These are phyloP conservation scores for Thalassiosira ordinaria DNA, from an alignment of 352 stramenopile species.

Conservation along the genomic window DNA sequence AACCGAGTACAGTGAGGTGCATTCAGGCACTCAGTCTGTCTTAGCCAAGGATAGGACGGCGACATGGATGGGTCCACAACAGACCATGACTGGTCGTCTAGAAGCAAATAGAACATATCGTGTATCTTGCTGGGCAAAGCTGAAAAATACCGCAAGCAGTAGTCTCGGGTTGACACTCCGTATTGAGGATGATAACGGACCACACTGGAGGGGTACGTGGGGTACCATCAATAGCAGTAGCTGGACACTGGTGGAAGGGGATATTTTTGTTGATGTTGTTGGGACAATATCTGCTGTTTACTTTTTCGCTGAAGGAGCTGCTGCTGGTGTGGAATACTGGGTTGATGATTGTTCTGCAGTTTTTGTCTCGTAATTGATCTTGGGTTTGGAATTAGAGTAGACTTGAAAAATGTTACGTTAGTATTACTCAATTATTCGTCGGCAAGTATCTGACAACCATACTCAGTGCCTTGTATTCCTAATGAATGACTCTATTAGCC, in stretches of 20 bases:
- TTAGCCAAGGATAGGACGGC: conserved; percentile 20
- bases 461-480: no score
- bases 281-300: conserved; percentile 16
- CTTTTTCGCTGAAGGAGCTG: conserved; percentile 26
- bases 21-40: conserved; percentile 35
- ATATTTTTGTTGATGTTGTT: conserved; percentile 12
- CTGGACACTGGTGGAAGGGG: conserved; percentile 34
- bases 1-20: conserved; percentile 12
- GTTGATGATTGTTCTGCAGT: conserved; percentile 8
- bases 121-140: conserved; percentile 41
- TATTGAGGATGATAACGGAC: conserved; percentile 26
- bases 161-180: conserved; percentile 19
- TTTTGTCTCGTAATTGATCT: neutral
- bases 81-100: conserved; percentile 15
- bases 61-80: conserved; percentile 25
- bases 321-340: conserved; percentile 17
- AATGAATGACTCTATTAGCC: no score
- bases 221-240: conserved; percentile 22
- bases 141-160: conserved; percentile 13
- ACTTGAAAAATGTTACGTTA: no score
- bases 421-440: no score
- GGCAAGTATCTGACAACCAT: no score
- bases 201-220: conserved; percentile 2
- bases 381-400: no score
- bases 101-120: conserved; percentile 19